These are phyloP conservation scores for Senecio squalidus DNA, from an alignment of 140 eudicot species.

Conservation along the genomic window DNA sequence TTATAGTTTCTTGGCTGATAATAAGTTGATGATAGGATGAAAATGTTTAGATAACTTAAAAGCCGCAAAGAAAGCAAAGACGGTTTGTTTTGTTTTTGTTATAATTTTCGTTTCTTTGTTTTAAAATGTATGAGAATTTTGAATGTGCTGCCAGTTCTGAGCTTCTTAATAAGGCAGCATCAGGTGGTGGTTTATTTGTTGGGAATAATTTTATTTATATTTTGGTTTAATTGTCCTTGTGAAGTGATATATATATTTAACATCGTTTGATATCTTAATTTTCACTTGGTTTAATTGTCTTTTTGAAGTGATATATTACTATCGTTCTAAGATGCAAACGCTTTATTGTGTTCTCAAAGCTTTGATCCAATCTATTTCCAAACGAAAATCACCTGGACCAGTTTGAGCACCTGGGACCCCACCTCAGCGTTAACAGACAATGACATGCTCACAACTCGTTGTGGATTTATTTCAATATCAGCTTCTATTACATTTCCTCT, in stretches of 20 bases:
- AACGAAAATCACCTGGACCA: slow-evolving; percentile 82
- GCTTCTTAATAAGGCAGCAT: slow-evolving; percentile 42
- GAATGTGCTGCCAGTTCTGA: slow-evolving; percentile 21
- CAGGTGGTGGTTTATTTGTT: slow-evolving; percentile 31
- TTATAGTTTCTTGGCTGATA: slow-evolving; percentile 73
- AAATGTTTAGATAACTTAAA: neutral
- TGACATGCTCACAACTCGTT: slow-evolving; percentile 80
- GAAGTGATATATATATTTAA: slow-evolving; percentile 2
- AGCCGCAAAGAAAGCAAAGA: slow-evolving; percentile 19
- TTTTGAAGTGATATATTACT: too few relatives aligned
- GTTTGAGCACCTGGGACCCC: slow-evolving; percentile 75
- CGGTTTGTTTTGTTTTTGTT: slow-evolving; percentile 16
- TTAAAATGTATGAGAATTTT: slow-evolving; percentile 30
- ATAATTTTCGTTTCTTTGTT: slow-evolving; percentile 8
- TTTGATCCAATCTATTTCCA: slow-evolving; percentile 90
- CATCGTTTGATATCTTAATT: slow-evolving; percentile 6
- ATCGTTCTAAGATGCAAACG: too few relatives aligned
- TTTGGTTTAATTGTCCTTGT: slow-evolving; percentile 1
- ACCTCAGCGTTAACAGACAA: slow-evolving; percentile 83
- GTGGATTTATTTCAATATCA: slow-evolving; percentile 78
- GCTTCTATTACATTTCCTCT: slow-evolving; percentile 92
- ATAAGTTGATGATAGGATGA: slow-evolving; percentile 71
- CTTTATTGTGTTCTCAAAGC: slow-evolving; percentile 83
- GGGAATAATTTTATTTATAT: slow-evolving; percentile 25
- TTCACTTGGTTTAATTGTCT: too few relatives aligned